Evolutionary conservation across 208 protist species (phyloP).

Genomic region (Phytomonas sp.): DNA sequence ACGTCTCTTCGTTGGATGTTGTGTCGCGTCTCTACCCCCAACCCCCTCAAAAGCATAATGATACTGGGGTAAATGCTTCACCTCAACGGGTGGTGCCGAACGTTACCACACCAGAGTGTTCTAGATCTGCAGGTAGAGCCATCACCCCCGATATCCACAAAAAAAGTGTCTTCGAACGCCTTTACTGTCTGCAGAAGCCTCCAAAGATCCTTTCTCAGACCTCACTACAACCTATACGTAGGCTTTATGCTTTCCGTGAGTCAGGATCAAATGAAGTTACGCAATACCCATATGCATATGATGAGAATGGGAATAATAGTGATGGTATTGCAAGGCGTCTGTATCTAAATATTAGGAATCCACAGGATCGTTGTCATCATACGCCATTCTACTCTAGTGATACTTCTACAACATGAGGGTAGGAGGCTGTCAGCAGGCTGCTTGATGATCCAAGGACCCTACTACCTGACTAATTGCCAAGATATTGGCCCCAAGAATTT

Average conservation of each 20-base stretch:
- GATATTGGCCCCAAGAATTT: neutral
- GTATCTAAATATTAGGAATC: neutral
- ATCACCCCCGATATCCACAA: neutral
- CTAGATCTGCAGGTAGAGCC: neutral
- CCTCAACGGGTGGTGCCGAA: neutral
- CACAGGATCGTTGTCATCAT: neutral
- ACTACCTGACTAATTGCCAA: neutral
- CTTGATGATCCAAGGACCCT: neutral
- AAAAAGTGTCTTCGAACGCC: conserved; percentile 23
- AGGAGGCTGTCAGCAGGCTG: neutral
- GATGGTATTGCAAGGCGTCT: neutral
- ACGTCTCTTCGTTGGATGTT: neutral
- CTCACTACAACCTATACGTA: conserved; percentile 12
- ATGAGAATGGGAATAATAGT: neutral
- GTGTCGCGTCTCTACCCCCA: neutral
- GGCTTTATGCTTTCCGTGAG: neutral
- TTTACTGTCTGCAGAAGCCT: conserved; percentile 18
- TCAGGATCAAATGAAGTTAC: neutral
- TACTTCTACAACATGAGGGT: neutral
- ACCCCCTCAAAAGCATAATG: neutral
- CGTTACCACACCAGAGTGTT: neutral
- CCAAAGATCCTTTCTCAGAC: conserved; percentile 13
- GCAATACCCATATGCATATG: neutral
- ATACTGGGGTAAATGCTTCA: neutral
- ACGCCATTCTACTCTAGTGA: neutral